Percentiles rank a stretch among this genome's conserved stretches.
Conservation (phyloP, 23 red algal species). For the Gracilaria caudata region DNA sequence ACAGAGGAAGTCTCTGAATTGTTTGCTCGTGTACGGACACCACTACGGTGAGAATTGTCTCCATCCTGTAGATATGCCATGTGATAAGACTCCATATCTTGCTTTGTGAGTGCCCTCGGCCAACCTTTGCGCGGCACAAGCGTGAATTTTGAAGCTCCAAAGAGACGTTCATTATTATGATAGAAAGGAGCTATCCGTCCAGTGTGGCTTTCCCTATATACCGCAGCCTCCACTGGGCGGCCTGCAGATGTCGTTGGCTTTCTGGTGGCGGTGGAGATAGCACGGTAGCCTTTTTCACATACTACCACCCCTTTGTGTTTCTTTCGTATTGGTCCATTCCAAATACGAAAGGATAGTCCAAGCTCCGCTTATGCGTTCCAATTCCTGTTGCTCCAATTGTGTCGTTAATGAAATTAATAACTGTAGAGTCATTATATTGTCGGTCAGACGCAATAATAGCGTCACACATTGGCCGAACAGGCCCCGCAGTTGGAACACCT, state of each 20-base stretch:
- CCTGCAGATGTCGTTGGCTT: neutral
- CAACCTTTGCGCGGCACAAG: conserved; percentile 2
- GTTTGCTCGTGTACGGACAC: neutral
- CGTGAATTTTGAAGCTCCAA: conserved; percentile 13
- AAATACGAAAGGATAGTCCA: conserved; percentile 18
- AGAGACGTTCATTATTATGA: conserved; percentile 17
- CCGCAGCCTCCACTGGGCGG: neutral
- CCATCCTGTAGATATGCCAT: neutral
- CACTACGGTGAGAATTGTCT: neutral
- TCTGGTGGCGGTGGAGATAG: neutral
- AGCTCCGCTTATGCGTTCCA: neutral
- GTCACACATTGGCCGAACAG: neutral
- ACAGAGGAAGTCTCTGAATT: neutral
- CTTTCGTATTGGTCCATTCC: conserved; percentile 14
- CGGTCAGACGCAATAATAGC: conserved; percentile 1
- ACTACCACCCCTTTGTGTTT: neutral
- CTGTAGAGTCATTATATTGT: neutral
- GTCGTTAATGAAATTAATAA: neutral
- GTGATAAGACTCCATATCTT: neutral
- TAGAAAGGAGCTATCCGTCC: neutral
- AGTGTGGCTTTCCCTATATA: conserved; percentile 26
- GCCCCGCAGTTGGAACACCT: conserved; percentile 14
- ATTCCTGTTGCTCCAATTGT: neutral
- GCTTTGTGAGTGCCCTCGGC: neutral
- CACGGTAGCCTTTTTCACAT: neutral